Evolutionary conservation across 2,329 filamentous ascomycete species (phyloP).

Genomic region (Stenocarpella maydis): DNA sequence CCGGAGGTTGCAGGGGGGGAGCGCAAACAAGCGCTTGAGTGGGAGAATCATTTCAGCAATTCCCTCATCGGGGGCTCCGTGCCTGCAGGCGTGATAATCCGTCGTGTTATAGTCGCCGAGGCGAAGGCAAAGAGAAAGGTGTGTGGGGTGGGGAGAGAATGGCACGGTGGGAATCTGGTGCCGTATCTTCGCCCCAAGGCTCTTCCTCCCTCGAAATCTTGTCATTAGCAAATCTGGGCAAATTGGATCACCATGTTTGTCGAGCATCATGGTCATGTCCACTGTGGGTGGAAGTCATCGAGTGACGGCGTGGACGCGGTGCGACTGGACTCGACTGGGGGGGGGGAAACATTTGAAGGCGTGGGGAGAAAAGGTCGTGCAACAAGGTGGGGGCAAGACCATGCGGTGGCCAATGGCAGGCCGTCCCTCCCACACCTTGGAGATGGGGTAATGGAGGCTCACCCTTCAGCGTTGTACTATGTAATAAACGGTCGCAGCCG

Average conservation of each 20-base stretch:
- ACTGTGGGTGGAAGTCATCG: constrained; percentile 9
- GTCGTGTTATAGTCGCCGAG: constrained; percentile 24
- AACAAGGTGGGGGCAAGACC: constrained; percentile 13
- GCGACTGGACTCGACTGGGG: constrained; percentile 23
- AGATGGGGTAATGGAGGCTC: constrained; percentile 16
- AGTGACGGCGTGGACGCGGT: constrained; percentile 7
- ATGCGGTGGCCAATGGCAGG: constrained; percentile 4
- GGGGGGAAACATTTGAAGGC: no score
- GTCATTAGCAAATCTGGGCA: constrained; percentile 20
- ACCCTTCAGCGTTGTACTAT: no score
- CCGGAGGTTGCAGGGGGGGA: neutral
- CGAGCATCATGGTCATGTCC: constrained; percentile 25
- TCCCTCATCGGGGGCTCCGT: constrained; percentile 19
- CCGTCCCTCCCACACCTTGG: neutral
- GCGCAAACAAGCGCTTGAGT: constrained; percentile 18
- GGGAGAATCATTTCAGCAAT: constrained; percentile 11
- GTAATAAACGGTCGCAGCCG: constrained; percentile 19
- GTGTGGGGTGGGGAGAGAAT: neutral
- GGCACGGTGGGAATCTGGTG: constrained; percentile 7
- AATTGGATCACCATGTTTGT: constrained; percentile 13
- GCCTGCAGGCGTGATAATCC: constrained; percentile 19
- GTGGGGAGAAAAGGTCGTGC: constrained; percentile 22
- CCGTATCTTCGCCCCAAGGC: neutral
- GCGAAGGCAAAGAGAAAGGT: no score
- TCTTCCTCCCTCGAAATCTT: constrained; percentile 1